Percentiles rank a stretch among this genome's conserved stretches.
phyloP scores from a whole-genome alignment of 2,329 filamentous ascomycete genomes.

The Fonsecaea pedrosoi region DNA sequence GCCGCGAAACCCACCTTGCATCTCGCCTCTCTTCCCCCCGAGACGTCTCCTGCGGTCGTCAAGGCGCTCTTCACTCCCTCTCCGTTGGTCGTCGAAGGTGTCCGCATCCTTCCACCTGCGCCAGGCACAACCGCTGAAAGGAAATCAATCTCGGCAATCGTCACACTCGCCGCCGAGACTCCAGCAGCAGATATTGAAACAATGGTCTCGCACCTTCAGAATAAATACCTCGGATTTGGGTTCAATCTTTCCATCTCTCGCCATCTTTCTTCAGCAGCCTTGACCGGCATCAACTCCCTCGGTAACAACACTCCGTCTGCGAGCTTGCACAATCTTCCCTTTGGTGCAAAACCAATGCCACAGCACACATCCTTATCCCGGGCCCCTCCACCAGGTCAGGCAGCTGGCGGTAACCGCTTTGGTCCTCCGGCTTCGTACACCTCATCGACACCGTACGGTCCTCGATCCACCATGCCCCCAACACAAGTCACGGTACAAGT shows the following conservation, averaged over 20 bases:
- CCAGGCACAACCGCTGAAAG: conserved; percentile 63
- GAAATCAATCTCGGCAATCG: conserved; percentile 77
- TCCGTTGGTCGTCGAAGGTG: conserved; percentile 71
- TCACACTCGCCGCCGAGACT: conserved; percentile 80
- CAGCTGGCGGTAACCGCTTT: conserved; percentile 65
- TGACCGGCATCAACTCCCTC: conserved; percentile 62
- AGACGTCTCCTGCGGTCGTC: conserved; percentile 57
- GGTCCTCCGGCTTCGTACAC: conserved; percentile 77
- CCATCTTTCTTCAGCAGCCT: conserved; percentile 77
- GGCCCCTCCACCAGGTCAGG: conserved; percentile 56
- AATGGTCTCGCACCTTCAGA: conserved; percentile 77
- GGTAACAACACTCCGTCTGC: conserved; percentile 55
- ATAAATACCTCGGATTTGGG: conserved; percentile 83
- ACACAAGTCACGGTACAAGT: conserved; percentile 74
- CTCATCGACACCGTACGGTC: conserved; percentile 47
- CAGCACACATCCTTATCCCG: conserved; percentile 58
- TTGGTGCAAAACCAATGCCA: conserved; percentile 74
- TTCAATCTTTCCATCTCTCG: conserved; percentile 81
- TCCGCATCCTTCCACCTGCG: conserved; percentile 71
- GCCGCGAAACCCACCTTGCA: conserved; percentile 63
- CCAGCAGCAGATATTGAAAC: conserved; percentile 82
- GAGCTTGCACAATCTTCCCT: conserved; percentile 64
- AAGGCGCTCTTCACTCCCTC: conserved; percentile 56
- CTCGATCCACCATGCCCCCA: conserved; percentile 44
- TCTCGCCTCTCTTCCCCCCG: conserved; percentile 61